Conservation (phyloP, 306 rosid species). For the Casuarina cunninghamiana region DNA sequence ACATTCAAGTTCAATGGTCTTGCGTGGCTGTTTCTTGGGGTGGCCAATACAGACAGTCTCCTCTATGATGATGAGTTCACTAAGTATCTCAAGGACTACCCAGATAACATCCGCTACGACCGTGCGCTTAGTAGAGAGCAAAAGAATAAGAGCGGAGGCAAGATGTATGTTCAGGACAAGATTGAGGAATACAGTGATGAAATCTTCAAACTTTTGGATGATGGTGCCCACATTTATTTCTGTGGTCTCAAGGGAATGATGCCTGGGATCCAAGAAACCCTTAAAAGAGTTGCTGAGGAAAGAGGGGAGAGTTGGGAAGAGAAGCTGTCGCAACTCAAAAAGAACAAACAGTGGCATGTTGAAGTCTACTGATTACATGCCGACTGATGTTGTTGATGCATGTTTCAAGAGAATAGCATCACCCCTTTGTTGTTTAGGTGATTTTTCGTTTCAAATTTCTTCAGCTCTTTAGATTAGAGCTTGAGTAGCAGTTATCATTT, state of each 20-base stretch:
- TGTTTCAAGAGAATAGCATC: slow-evolving; percentile 6
- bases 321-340: slow-evolving; percentile 86
- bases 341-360: slow-evolving; percentile 99
- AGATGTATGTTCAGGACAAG: slow-evolving; percentile 98
- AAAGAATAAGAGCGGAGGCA: slow-evolving; percentile 81
- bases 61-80: slow-evolving; percentile 86
- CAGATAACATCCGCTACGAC: slow-evolving; percentile 73
- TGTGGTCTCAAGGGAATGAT: slow-evolving; percentile 98
- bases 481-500: slow-evolving; percentile 28
- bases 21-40: slow-evolving; percentile 97
- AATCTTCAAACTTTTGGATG: slow-evolving; percentile 74
- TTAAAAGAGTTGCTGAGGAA: slow-evolving; percentile 81
- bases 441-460: slow-evolving; percentile 3
- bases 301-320: slow-evolving; percentile 94
- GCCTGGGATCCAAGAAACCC: slow-evolving; percentile 97
- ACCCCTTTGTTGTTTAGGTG: slow-evolving; percentile 17
- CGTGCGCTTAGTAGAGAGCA: slow-evolving; percentile 91
- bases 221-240: slow-evolving; percentile 93
- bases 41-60: slow-evolving; percentile 82
- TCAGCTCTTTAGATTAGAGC: slow-evolving; percentile 31
- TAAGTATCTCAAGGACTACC: slow-evolving; percentile 81
- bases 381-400: slow-evolving; percentile 1
- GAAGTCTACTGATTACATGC: slow-evolving; percentile 71
- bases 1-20: slow-evolving; percentile 81
- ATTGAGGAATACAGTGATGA: slow-evolving; percentile 94